Conservation (phyloP, 192 early-diverging fungal species). For the Spinellus fusiger region DNA sequence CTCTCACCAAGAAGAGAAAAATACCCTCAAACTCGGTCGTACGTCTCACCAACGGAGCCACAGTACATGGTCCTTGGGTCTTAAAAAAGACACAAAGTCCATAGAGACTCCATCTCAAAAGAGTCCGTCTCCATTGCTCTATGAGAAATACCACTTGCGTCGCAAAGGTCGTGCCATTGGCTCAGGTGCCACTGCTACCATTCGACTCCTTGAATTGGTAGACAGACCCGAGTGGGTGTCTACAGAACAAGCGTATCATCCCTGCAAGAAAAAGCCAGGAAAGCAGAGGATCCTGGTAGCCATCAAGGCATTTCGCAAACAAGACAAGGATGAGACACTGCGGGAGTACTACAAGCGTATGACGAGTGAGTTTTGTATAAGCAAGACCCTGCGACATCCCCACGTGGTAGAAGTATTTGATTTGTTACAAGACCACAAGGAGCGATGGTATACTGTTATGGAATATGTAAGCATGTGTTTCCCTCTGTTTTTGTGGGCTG, state of each 20-base stretch:
- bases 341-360: conserved; percentile 92
- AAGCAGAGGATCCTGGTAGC: conserved; percentile 63
- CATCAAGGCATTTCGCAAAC: conserved; percentile 89
- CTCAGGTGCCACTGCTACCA: conserved; percentile 84
- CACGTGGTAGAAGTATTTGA: conserved; percentile 92
- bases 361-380: conserved; percentile 93
- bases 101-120: background rate
- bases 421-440: conserved; percentile 88
- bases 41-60: background rate
- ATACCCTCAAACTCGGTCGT: background rate
- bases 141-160: conserved; percentile 15
- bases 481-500: conserved; percentile 71
- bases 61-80: background rate
- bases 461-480: conserved; percentile 37
- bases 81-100: background rate
- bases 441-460: conserved; percentile 78
- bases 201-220: conserved; percentile 73
- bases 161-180: conserved; percentile 46
- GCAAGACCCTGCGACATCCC: conserved; percentile 74
- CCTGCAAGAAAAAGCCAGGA: conserved; percentile 5
- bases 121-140: background rate
- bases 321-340: conserved; percentile 76
- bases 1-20: background rate
- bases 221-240: conserved; percentile 25
- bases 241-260: background rate